These are phyloP conservation scores for Chalciporus sphaerocephalus DNA, from an alignment of 768 basidiomycete genomes.

Conservation along the genomic window DNA sequence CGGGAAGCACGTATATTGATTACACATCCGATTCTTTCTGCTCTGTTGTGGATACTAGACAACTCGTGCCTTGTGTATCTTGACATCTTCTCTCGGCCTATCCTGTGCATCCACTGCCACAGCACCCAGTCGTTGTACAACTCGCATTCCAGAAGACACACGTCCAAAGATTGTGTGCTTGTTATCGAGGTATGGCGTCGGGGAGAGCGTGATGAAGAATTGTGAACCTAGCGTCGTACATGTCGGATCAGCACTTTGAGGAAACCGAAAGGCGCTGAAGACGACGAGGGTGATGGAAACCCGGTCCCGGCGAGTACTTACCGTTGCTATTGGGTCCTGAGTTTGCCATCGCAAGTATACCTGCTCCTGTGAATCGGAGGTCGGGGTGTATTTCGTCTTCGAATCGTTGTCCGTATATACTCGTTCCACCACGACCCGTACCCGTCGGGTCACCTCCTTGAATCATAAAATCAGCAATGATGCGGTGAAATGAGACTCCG, in stretches of 20 bases:
- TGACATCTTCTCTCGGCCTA: constrained; percentile 80
- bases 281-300: background rate
- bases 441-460: constrained; percentile 96
- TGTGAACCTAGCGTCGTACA: constrained; percentile 70
- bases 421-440: constrained; percentile 87
- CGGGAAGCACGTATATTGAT: no score
- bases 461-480: constrained; percentile 95
- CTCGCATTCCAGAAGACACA: constrained; percentile 86
- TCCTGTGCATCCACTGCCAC: constrained; percentile 89
- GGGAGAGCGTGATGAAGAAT: constrained; percentile 85
- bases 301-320: constrained; percentile 26
- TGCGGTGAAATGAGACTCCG: constrained; percentile 83
- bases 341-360: constrained; percentile 96
- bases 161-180: constrained; percentile 91
- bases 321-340: constrained; percentile 92
- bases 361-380: constrained; percentile 90
- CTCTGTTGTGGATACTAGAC: constrained; percentile 1
- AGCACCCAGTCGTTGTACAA: constrained; percentile 86
- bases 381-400: constrained; percentile 91
- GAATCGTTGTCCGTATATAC: constrained; percentile 86
- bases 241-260: no score
- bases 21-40: no score
- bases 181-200: constrained; percentile 79
- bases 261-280: constrained; percentile 1
- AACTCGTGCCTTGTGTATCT: constrained; percentile 72